Evolutionary conservation across 148 eudicot species (phyloP), one percentile per base, ranked within the genome.

Genomic region (Cornus suecica): DNA sequence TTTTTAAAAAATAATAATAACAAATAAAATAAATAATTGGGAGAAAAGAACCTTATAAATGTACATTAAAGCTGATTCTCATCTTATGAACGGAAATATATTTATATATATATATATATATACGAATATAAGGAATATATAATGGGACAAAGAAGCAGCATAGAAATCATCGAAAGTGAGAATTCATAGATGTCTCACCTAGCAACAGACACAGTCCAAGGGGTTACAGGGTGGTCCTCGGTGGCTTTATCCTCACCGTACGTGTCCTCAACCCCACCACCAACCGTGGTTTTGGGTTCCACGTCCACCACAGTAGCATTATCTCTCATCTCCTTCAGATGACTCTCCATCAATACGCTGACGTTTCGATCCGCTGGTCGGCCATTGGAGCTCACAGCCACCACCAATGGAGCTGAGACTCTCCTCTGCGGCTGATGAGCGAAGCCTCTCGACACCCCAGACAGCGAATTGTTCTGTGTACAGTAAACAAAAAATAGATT

Each of bases 191-290:
- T n/a, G 22, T 7, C 76, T 74, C 66, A 94, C 99, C 99, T 94
- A 41, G 99, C 99, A 71, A 94, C 99, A 13, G 94, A 88, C 71
- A 91, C 83, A 34, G 94, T 68, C 99, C 97, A 92, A 76, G 99
- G 99, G 2, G 99, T 94, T 52, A 92, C 83, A 32, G 70, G 74
- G 54, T 90, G 92, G 62, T 94, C 99, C 86, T 92, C 96, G 25
- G 91, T 83, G 86, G 94, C 97, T 48, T 82, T 72, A 89, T 94
- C 96, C 81, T 94, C 98, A 45, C 92, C 97, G 84, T 94, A 92
- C 76, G 90, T 87, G 42, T 94, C 98, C 32, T 83, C 89, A 63
- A 88, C 96, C 29, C 91, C 96, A 34, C 95, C 95, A 52, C 81
- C 81, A 23, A 67, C 84, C 51, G 85, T 74, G 45, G 86, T 74